phyloP scores from a whole-genome alignment of 2,329 filamentous ascomycete species.

The Hortaea sp. region DNA sequence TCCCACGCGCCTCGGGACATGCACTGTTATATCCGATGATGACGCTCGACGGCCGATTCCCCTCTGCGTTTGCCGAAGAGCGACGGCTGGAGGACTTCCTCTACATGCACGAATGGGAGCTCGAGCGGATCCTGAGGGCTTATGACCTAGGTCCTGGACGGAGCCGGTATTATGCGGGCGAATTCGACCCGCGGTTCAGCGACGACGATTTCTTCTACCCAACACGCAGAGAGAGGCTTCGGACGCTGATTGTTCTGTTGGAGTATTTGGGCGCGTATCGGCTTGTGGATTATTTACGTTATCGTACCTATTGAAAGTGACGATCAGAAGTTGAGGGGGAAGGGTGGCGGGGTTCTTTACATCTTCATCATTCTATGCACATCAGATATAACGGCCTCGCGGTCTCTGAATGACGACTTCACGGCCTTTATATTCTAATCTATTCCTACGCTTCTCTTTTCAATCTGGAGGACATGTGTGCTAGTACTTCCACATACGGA shows the following conservation, averaged over 20 bases:
- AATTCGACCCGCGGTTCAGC: slow-evolving; percentile 2
- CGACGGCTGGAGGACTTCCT: slow-evolving; percentile 17
- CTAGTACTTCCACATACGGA: too few relatives aligned
- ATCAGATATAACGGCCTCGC: background rate
- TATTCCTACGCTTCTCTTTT: too few relatives aligned
- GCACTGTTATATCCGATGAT: slow-evolving; percentile 26
- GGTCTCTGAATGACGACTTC: too few relatives aligned
- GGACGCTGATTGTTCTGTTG: slow-evolving; percentile 11
- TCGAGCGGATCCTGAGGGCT: slow-evolving; percentile 21
- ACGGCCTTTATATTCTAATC: too few relatives aligned
- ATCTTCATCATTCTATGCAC: background rate
- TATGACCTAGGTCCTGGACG: slow-evolving; percentile 13
- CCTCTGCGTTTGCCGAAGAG: slow-evolving; percentile 18
- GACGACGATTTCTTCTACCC: background rate
- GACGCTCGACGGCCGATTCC: slow-evolving; percentile 22
- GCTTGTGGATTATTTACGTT: slow-evolving; percentile 9
- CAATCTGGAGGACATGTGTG: too few relatives aligned
- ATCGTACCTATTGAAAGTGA: background rate
- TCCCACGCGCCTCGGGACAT: slow-evolving; percentile 13
- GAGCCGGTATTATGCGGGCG: slow-evolving; percentile 4
- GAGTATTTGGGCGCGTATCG: slow-evolving; percentile 14
- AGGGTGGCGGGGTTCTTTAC: background rate
- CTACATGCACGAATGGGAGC: slow-evolving; percentile 17
- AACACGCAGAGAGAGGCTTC: background rate
- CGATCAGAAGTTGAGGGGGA: background rate